A percentile compares a stretch with the other conserved stretches of the same genome.
Conservation (phyloP, 169 alveolate genomes). For the Plasmodium reichenowi region DNA sequence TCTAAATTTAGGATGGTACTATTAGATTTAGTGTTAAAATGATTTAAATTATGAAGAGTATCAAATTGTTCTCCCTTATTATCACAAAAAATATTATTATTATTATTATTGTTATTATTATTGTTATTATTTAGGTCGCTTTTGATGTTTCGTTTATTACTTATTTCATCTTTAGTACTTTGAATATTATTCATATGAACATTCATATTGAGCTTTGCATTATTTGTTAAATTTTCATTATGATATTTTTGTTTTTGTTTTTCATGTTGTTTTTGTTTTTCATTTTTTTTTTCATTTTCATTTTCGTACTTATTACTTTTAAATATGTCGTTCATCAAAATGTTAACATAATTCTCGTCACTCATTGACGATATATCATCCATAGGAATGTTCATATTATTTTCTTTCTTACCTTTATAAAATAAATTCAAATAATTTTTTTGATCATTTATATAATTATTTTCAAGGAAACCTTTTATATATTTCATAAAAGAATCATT, state of each 20-base stretch:
- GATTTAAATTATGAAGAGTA: neutral
- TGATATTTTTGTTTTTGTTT: neutral
- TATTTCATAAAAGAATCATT: slow-evolving; percentile 46
- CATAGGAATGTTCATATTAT: neutral
- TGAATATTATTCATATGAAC: neutral
- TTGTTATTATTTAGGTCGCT: neutral
- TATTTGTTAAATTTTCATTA: neutral
- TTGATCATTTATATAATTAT: slow-evolving; percentile 42
- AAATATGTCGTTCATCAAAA: neutral
- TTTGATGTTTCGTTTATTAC: neutral
- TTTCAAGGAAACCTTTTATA: slow-evolving; percentile 24
- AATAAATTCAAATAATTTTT: slow-evolving; percentile 32
- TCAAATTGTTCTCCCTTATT: neutral
- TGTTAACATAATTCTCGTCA: neutral
- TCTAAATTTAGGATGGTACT: neutral
- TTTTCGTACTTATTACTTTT: neutral
- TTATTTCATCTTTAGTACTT: neutral
- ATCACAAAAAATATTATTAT: neutral
- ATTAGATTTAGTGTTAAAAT: neutral
- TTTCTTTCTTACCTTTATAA: neutral
- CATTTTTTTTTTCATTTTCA: neutral
- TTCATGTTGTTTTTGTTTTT: neutral
- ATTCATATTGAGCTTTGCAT: neutral
- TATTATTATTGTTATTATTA: neutral
- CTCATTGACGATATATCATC: neutral